Base-by-base conservation (phyloP, 306 rosid genomes). In the Malus sieversii region DNA sequence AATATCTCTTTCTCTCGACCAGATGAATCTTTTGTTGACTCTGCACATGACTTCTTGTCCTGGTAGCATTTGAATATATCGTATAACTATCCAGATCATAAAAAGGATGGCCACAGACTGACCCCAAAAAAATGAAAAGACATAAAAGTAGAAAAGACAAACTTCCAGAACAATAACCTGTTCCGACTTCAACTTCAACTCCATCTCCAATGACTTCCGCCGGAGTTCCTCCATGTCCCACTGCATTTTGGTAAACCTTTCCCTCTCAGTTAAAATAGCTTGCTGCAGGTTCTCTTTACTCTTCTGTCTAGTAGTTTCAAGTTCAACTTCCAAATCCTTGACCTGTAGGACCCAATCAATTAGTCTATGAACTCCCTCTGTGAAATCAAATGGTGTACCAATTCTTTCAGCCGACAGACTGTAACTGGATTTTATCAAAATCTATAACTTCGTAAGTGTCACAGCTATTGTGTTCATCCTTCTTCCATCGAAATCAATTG, bases 211-310 rank as follows among this genome's bases (percentile, higher is more conserved):
- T 44, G 99, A 92, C 81, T 88, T 89, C 63, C 86, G 92, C 66
- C 96, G 87, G 78, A 92, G 97, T 91, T 96, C 99, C 82, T 88
- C 98, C 99, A 96, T 92, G 82, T 90, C 94, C 99, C 99, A 96
- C 83, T 91, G 98, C 97, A 90, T 90, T 87, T 92, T 88, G 79
- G 96, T 96, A 78, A 84, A 77, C 75, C 96, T 92, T 90, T 92
- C 99, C 84, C 94, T 90, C 89, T 96, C 99, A 77, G 88, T 79
- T 82, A 89, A 82, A 81, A 96, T 79, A 83, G 98, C 99, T 84
- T 96, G 99, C 86, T 92, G 94, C 81, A 96, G 88, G 82, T 92
- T 96, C 78, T 96, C 99, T 86, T 86, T 92, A 79, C 90, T 87
- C 81, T 86, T 96, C 79, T 89, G 96, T 76, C 81, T 87, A 78